A percentile compares a stretch with the other conserved stretches of the same genome.
These are phyloP conservation scores for Verticillium nubilum DNA, from an alignment of 2,329 filamentous ascomycete genomes.

Conservation along the genomic window DNA sequence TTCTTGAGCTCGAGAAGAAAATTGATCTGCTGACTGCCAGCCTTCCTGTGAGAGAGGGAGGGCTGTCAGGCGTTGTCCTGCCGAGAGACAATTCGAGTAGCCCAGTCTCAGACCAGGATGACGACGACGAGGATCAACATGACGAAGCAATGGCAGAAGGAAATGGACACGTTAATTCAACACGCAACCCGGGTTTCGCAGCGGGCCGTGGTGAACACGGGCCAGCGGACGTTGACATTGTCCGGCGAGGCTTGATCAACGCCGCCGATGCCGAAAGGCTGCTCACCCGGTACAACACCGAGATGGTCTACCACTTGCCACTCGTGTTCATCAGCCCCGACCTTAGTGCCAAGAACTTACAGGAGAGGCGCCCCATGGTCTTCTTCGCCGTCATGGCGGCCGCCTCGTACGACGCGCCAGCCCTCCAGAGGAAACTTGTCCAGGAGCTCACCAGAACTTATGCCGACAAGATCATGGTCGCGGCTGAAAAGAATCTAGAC, in stretches of 20 bases:
- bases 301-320: conserved; percentile 56
- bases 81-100: too few species aligned
- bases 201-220: too few species aligned
- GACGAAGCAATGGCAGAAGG: too few species aligned
- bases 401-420: conserved; percentile 52
- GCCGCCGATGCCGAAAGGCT: conserved; percentile 47
- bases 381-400: conserved; percentile 67
- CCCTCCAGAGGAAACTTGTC: conserved; percentile 55
- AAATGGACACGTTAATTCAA: too few species aligned
- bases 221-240: too few species aligned
- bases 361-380: conserved; percentile 54
- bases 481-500: conserved; percentile 78
- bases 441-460: conserved; percentile 66
- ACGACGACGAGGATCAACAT: too few species aligned
- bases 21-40: conserved; percentile 82
- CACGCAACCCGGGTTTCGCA: too few species aligned
- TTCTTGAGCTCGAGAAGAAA: conserved; percentile 86
- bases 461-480: conserved; percentile 67
- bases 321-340: conserved; percentile 52
- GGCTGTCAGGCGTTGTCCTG: conserved; percentile 41
- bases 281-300: conserved; percentile 51
- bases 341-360: conserved; percentile 48
- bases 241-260: conserved; percentile 27
- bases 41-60: conserved; percentile 48
- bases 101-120: too few species aligned